Base-by-base conservation (phyloP, 176 grass and related monocot genomes). In the Secale cereale region DNA sequence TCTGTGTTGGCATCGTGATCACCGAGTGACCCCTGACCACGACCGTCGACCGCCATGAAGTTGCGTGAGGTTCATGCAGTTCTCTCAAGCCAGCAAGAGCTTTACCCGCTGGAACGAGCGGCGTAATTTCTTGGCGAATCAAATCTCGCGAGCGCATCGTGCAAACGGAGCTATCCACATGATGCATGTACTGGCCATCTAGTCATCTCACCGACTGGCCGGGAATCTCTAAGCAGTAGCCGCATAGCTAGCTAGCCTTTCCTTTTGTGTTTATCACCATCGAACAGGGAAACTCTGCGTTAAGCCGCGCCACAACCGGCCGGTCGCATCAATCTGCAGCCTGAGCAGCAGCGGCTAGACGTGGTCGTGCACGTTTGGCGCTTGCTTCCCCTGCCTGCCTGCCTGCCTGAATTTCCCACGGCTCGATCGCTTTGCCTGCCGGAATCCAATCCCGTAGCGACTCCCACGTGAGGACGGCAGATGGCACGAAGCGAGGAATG, bases 391-490 rank as follows among this genome's bases (percentile, higher is more conserved):
- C 16, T 19, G 48, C 48, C 46, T 50, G 46, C 46, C 15, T 46
- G 8, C 36, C n/a, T n/a, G n/a, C n/a, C n/a, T n/a, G n/a, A n/a
- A n/a, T n/a, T n/a, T n/a, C n/a, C n/a, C n/a, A n/a, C n/a, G n/a
- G n/a, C n/a, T n/a, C n/a, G 70, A 59, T 19, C 27, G 35, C 77
- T 43, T 40, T 48, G 8, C 23, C 16, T 61, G 79, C 37, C 64
- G 64, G 78, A 87, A 87, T 76, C 78, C 70, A 57, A 23, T 16
- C 4, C 15, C 46, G 0, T 20, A 70, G 78, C 60, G 4, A 8
- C 10, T n/a, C 43, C 60, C 79, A 82, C 79, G 35, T 82, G 86
- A 60, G 7, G 52, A 67, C 70, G 28, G 15, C 70, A 59, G 61
- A 33, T 46, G 12, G 19, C 56, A 56, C n/a, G 31, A 29, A 66